Evolutionary conservation across 495 filamentous ascomycete genomes (phyloP).

Genomic region (Penicillium ucsense): DNA sequence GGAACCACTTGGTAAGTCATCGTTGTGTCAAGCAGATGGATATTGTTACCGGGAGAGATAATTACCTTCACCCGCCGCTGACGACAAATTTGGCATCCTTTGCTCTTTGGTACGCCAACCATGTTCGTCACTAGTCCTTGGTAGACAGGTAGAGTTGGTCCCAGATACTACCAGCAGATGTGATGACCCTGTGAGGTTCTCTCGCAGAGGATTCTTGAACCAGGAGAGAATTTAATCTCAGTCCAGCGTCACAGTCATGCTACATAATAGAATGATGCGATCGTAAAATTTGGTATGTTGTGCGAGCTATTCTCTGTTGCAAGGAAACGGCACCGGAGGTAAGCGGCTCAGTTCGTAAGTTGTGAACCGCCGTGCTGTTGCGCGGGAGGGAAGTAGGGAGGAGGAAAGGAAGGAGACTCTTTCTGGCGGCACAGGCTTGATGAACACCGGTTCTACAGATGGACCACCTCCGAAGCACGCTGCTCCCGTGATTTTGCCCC

Average conservation of each 20-base stretch:
- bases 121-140: slow-evolving; percentile 7
- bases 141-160: neutral
- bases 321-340: too few species aligned
- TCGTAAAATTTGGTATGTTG: too few species aligned
- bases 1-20: neutral
- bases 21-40: neutral
- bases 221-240: neutral
- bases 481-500: too few species aligned
- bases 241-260: neutral
- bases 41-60: neutral
- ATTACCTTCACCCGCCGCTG: slow-evolving; percentile 20
- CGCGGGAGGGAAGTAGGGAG: too few species aligned
- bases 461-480: too few species aligned
- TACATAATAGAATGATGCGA: neutral
- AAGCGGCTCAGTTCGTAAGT: too few species aligned
- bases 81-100: slow-evolving; percentile 29
- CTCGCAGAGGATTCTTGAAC: too few species aligned
- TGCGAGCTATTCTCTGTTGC: too few species aligned
- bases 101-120: slow-evolving; percentile 35
- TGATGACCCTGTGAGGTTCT: neutral
- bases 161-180: neutral
- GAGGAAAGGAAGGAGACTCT: too few species aligned
- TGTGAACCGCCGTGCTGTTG: too few species aligned
- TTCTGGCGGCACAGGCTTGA: too few species aligned
- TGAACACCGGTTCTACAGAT: too few species aligned